A percentile compares a stretch with the other conserved stretches of the same genome.
Evolutionary conservation across 306 rosid genomes (phyloP).

Genomic region (Gleditsia sinensis): DNA sequence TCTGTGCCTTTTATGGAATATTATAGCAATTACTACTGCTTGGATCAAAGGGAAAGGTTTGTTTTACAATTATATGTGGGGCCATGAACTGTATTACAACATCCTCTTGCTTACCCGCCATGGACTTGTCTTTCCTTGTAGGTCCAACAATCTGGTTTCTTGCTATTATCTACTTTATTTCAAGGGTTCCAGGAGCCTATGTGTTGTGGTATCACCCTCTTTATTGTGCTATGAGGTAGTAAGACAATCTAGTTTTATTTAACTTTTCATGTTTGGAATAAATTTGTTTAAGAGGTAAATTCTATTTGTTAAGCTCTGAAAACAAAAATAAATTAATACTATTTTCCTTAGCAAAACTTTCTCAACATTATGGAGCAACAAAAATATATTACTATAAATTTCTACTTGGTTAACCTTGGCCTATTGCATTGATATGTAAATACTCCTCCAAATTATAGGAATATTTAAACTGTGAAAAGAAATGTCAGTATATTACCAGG

Average conservation of each 20-base stretch:
- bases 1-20: slow-evolving; percentile 77
- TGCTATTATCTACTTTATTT: slow-evolving; percentile 73
- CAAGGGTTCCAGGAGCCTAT: slow-evolving; percentile 77
- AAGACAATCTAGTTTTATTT: slow-evolving; percentile 16
- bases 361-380: slow-evolving; percentile 31
- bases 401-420: not conserved
- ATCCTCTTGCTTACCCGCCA: slow-evolving; percentile 22
- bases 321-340: slow-evolving; percentile 1
- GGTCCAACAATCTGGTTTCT: slow-evolving; percentile 88
- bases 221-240: slow-evolving; percentile 91
- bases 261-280: slow-evolving; percentile 23
- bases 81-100: slow-evolving; percentile 21
- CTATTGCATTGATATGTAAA: not conserved
- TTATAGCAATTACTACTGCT: slow-evolving; percentile 74
- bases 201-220: slow-evolving; percentile 97
- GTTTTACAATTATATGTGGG: slow-evolving; percentile 26
- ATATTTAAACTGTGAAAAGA: slow-evolving; percentile 7
- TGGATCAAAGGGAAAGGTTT: slow-evolving; percentile 91
- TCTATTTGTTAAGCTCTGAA: slow-evolving; percentile 25
- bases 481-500: slow-evolving; percentile 2
- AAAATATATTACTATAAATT: not conserved
- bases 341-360: slow-evolving; percentile 4
- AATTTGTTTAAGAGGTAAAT: slow-evolving; percentile 30
- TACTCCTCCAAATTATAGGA: slow-evolving; percentile 17
- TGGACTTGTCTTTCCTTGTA: slow-evolving; percentile 43